Percentiles rank a stretch among this genome's conserved stretches.
These are phyloP conservation scores for Colletotrichum coccodes DNA, from an alignment of 2,329 filamentous ascomycete genomes.

Conservation along the genomic window DNA sequence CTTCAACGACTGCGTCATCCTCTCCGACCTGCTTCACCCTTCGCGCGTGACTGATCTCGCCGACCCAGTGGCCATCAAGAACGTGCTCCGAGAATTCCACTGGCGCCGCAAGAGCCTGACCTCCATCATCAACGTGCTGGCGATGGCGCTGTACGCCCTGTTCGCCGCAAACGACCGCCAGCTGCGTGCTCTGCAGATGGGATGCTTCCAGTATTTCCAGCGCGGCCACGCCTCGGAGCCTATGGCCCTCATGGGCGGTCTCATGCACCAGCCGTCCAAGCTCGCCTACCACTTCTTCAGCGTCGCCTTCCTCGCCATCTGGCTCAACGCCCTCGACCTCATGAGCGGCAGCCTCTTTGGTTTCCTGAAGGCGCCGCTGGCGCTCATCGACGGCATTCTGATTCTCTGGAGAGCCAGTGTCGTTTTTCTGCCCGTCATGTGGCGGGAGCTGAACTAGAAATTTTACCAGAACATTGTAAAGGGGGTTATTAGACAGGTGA, in stretches of 20 bases:
- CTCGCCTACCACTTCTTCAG: conserved; percentile 95
- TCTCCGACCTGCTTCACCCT: conserved; percentile 79
- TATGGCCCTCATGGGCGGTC: conserved; percentile 81
- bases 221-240: conserved; percentile 81
- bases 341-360: conserved; percentile 55
- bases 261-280: conserved; percentile 80
- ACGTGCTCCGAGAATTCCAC: conserved; percentile 81
- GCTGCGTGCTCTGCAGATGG: conserved; percentile 82
- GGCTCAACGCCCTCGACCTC: conserved; percentile 61
- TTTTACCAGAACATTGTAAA: background rate
- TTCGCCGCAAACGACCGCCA: conserved; percentile 87
- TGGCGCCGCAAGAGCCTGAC: conserved; percentile 86
- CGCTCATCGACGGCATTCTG: conserved; percentile 71
- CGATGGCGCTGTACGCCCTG: conserved; percentile 89
- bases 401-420: conserved; percentile 84
- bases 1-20: conserved; percentile 87
- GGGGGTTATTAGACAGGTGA: conserved; percentile 20
- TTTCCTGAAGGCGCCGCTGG: conserved; percentile 70
- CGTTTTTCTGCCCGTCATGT: conserved; percentile 86
- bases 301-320: conserved; percentile 89
- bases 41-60: conserved; percentile 74
- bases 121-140: conserved; percentile 96
- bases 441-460: conserved; percentile 65
- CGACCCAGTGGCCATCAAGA: conserved; percentile 72
- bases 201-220: conserved; percentile 94